phyloP scores from a whole-genome alignment of 192 early-diverging fungal species.

The Coemansia sp. region DNA sequence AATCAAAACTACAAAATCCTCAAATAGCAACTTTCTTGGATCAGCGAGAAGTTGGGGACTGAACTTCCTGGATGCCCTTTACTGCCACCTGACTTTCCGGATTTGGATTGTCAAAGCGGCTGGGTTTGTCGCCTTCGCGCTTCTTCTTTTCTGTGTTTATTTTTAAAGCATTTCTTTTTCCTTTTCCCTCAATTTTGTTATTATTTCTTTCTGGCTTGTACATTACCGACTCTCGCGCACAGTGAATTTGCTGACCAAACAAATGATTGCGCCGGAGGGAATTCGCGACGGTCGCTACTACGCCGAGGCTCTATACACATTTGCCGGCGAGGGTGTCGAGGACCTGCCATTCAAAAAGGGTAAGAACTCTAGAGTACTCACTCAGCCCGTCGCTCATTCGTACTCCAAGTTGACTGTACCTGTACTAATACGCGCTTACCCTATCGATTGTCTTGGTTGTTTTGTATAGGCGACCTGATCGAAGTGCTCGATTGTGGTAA shows the following conservation, averaged over 20 bases:
- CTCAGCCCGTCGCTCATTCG: background rate
- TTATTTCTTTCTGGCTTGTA: background rate
- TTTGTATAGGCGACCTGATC: constrained; percentile 42
- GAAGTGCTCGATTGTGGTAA: constrained; percentile 52
- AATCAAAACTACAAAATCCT: no score
- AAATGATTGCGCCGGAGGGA: constrained; percentile 56
- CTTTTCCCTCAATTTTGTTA: background rate
- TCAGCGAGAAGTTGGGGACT: no score
- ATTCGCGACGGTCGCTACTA: constrained; percentile 52
- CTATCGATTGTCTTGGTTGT: constrained; percentile 8
- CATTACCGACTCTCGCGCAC: background rate
- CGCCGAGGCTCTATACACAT: constrained; percentile 57
- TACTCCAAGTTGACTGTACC: background rate
- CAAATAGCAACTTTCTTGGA: no score
- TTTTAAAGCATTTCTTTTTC: constrained; percentile 4
- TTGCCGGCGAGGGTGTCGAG: constrained; percentile 55
- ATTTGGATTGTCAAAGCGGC: background rate
- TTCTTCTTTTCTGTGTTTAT: constrained; percentile 4
- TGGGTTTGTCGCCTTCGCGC: background rate
- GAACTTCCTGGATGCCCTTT: background rate
- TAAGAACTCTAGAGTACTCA: constrained; percentile 6
- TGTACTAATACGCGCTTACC: constrained; percentile 2
- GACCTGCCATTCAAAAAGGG: constrained; percentile 57
- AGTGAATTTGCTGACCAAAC: background rate
- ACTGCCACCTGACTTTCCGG: constrained; percentile 2